Conservation (phyloP, 1,284 basidiomycete species). For the Puccinia novopanici region DNA sequence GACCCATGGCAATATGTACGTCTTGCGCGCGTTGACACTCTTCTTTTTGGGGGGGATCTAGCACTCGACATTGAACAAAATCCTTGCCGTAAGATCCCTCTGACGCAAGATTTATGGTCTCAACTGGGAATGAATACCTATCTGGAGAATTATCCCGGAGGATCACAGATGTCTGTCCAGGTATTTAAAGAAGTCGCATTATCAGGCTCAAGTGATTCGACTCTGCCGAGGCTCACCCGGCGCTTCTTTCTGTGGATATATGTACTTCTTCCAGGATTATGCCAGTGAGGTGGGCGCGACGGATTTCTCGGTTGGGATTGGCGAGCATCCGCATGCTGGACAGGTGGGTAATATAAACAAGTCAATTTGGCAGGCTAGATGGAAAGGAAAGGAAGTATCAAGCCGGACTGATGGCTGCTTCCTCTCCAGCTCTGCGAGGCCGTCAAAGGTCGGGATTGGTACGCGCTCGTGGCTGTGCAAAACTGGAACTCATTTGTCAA, state of each 20-base stretch:
- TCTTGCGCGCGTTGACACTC: neutral
- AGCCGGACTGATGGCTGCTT: neutral
- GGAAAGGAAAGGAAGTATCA: neutral
- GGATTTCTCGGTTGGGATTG: constrained; percentile 39
- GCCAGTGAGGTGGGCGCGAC: constrained; percentile 45
- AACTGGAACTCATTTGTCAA: constrained; percentile 51
- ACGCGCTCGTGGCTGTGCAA: constrained; percentile 46
- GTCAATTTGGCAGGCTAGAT: neutral
- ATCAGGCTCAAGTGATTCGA: no score
- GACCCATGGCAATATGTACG: neutral
- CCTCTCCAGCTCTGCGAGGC: constrained; percentile 43
- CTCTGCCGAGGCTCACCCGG: neutral
- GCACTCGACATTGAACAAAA: constrained; percentile 9
- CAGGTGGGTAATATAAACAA: constrained; percentile 5
- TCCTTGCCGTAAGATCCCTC: constrained; percentile 30
- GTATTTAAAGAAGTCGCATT: neutral
- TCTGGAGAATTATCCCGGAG: constrained; percentile 45
- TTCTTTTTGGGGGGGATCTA: neutral
- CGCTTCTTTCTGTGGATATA: neutral
- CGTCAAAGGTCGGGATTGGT: constrained; percentile 46
- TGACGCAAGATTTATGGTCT: constrained; percentile 27
- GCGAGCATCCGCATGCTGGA: constrained; percentile 45
- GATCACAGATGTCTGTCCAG: constrained; percentile 31
- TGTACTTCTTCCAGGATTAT: constrained; percentile 26
- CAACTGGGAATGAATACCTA: constrained; percentile 41